Base-by-base conservation (phyloP, 106 monocot species). In the Xerophyta viscosa region DNA sequence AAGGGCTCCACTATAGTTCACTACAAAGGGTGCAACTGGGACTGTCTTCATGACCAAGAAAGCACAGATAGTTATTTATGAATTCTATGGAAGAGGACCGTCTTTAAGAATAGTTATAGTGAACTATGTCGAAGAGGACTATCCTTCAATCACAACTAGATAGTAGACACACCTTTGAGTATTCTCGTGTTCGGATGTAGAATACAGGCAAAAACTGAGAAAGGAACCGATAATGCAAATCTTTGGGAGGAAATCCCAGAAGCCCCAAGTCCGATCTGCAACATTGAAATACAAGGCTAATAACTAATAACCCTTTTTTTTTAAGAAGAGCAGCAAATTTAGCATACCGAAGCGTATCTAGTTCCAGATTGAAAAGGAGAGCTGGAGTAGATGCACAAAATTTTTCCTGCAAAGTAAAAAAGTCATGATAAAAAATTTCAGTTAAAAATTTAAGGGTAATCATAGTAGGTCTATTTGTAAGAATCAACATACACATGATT, bases 141-240 rank as follows among this genome's bases (percentile, higher is more conserved):
- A n/a, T n/a, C n/a, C n/a, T n/a, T n/a, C n/a, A n/a, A n/a, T n/a
- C n/a, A n/a, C n/a, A n/a, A n/a, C n/a, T n/a, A n/a, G n/a, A 31
- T 20, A 44, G 42, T 6, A 58, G 3, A 31, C 44, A 37, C 73
- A 96, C 96, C 96, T 96, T 96, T 24, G 96, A 96, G 46, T 96
- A 96, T 18, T 96, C 96, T 71, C 96, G 73, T 54, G 55, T 67
- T 56, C 96, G 73, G 46, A 96, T 85, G 58, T 88, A 96, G 65
- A 96, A 96, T 46, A 89, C 73, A 49, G 96, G 96, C 54, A 62
- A 25, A 66, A 84, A 96, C 60, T 88, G 88, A 61, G 88, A 88
- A 75, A 96, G 96, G 81, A 96, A 96, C n/a, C 85, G 72, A 60
- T 88, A 96, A 63, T 96, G 96, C 77, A 96, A 43, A 66, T 96